Conservation (phyloP, 1,284 basidiomycete species). For the Coniferiporia sulphurascens region DNA sequence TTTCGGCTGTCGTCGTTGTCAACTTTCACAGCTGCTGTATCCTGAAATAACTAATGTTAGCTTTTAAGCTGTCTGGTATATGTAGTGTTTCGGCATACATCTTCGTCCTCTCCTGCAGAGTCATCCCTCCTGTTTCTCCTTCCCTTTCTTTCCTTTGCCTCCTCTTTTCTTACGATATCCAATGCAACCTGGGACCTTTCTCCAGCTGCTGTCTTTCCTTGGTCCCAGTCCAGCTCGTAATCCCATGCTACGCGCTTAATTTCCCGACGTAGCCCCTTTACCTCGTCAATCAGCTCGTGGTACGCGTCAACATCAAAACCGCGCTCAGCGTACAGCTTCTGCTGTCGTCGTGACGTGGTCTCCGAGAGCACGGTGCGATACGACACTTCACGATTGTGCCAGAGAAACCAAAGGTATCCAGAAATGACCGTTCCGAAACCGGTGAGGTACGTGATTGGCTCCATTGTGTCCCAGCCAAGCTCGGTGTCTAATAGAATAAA, state of each 20-base stretch:
- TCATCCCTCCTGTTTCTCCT: constrained; percentile 1
- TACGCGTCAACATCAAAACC: constrained; percentile 61
- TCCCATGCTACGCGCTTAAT: constrained; percentile 58
- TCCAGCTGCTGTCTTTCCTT: constrained; percentile 14
- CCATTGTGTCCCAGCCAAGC: constrained; percentile 58
- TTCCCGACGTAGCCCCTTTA: constrained; percentile 44
- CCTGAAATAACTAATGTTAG: background rate
- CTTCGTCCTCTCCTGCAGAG: constrained; percentile 2
- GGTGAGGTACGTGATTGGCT: constrained; percentile 62
- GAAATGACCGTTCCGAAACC: constrained; percentile 55
- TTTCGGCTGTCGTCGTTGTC: constrained; percentile 14
- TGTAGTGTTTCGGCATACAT: background rate
- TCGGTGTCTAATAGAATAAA: constrained; percentile 26
- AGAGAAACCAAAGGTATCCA: constrained; percentile 59
- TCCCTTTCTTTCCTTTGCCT: constrained; percentile 7
- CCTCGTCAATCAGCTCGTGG: constrained; percentile 51
- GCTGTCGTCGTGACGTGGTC: constrained; percentile 39
- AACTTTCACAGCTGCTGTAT: background rate
- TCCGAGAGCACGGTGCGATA: constrained; percentile 56
- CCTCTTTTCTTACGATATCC: constrained; percentile 14
- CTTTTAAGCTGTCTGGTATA: background rate
- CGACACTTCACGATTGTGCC: constrained; percentile 65
- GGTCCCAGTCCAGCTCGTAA: constrained; percentile 37
- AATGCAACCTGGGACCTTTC: constrained; percentile 6
- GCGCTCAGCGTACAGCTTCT: constrained; percentile 51